These are phyloP conservation scores for Neopestalotiopsis sp. DNA, from an alignment of 2,329 filamentous ascomycete genomes.

Conservation along the genomic window DNA sequence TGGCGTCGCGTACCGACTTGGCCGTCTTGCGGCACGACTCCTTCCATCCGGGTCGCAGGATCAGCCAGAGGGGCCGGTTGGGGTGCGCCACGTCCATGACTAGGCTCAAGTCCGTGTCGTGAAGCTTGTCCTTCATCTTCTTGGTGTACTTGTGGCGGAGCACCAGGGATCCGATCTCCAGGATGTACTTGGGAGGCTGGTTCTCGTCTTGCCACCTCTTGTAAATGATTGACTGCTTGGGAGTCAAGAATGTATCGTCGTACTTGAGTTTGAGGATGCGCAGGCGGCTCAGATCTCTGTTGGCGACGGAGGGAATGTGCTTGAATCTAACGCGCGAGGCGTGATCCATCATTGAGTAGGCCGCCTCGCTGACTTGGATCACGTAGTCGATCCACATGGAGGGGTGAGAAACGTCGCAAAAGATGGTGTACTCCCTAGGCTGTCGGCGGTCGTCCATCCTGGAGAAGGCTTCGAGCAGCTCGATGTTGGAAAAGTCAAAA, in stretches of 20 bases:
- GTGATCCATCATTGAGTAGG: neutral
- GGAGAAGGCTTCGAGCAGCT: neutral
- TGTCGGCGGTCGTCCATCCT: neutral
- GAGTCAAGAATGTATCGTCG: neutral
- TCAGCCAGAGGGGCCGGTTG: neutral
- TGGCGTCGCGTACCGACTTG: neutral
- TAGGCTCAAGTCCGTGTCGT: neutral
- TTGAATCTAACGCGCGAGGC: neutral
- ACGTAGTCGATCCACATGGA: neutral
- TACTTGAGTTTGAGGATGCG: neutral
- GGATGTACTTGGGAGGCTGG: neutral
- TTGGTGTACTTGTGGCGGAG: neutral
- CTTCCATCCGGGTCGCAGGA: conserved; percentile 4
- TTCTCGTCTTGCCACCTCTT: neutral
- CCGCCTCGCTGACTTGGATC: neutral
- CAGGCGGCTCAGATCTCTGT: neutral
- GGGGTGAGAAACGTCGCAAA: conserved; percentile 5
- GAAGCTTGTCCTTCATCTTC: neutral
- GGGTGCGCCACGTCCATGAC: neutral
- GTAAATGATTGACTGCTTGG: neutral
- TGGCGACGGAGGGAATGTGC: neutral
- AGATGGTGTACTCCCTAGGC: neutral
- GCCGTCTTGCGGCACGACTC: neutral
- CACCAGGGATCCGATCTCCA: neutral
- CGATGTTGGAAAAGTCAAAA: conserved; percentile 6